phyloP scores from a whole-genome alignment of 495 filamentous ascomycete genomes.

The Penicillium argentinense region DNA sequence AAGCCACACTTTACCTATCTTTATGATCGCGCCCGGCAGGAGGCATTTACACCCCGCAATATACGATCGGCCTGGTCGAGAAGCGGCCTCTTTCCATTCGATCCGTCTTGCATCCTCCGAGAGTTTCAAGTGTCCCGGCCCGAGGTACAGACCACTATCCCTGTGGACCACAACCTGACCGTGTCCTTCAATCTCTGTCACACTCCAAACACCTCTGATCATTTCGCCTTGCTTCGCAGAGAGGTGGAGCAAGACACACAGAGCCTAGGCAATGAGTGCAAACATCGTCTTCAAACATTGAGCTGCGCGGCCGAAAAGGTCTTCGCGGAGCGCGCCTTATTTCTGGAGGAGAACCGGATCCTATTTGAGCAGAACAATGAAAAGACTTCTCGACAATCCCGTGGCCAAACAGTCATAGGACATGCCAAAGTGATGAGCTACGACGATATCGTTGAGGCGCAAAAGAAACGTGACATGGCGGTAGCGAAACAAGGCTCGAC shows the following conservation, averaged over 20 bases:
- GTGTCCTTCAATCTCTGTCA: constrained; percentile 19
- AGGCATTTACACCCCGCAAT: constrained; percentile 31
- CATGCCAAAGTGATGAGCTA: constrained; percentile 33
- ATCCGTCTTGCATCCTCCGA: constrained; percentile 35
- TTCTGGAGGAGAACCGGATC: constrained; percentile 25
- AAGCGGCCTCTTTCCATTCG: constrained; percentile 33
- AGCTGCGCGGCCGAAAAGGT: constrained; percentile 26
- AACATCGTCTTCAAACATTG: constrained; percentile 23
- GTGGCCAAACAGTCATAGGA: constrained; percentile 25
- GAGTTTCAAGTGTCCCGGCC: constrained; percentile 18
- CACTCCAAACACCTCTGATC: constrained; percentile 31
- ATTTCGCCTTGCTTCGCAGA: constrained; percentile 24
- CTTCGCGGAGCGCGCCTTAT: constrained; percentile 30
- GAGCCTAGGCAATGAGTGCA: constrained; percentile 24
- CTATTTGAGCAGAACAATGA: constrained; percentile 31
- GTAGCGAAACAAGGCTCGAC: constrained; percentile 9
- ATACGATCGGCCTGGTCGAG: constrained; percentile 29
- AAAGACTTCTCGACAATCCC: constrained; percentile 29
- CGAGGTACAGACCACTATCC: constrained; percentile 19
- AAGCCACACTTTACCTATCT: constrained; percentile 36
- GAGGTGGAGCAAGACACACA: constrained; percentile 27
- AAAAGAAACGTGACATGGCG: constrained; percentile 26
- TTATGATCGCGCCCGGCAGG: constrained; percentile 29
- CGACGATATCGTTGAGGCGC: constrained; percentile 34
- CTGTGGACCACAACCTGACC: constrained; percentile 15